Conservation (phyloP, 2,329 filamentous ascomycete species). For the Aureobasidium uvarum region DNA sequence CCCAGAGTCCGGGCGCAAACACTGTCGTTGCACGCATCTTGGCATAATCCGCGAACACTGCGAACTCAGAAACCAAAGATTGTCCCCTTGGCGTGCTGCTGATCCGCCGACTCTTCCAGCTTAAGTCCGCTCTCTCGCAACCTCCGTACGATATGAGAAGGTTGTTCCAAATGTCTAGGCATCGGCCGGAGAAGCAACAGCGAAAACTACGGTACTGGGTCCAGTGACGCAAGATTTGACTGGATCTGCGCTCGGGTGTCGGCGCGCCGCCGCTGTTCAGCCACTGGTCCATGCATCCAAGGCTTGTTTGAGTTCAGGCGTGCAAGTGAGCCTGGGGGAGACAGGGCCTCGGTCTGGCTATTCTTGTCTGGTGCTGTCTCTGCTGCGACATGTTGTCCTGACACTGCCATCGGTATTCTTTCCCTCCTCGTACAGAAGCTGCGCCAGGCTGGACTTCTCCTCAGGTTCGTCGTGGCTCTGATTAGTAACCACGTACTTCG, state of each 20-base stretch:
- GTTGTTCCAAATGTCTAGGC: conserved; percentile 9
- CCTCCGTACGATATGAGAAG: neutral
- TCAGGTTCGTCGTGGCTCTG: neutral
- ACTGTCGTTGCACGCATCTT: conserved; percentile 1
- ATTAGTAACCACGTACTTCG: conserved; percentile 4
- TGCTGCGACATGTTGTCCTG: neutral
- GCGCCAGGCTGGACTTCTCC: neutral
- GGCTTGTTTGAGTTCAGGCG: conserved; percentile 24
- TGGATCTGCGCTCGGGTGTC: conserved; percentile 11
- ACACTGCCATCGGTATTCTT: neutral
- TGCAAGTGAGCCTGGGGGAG: neutral
- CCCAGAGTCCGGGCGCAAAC: conserved; percentile 16
- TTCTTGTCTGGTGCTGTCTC: neutral
- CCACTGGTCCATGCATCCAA: conserved; percentile 10
- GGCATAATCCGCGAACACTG: conserved; percentile 2
- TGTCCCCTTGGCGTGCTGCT: conserved; percentile 9
- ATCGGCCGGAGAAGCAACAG: conserved; percentile 17
- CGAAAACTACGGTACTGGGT: conserved; percentile 2
- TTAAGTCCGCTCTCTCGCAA: neutral
- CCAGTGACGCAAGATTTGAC: conserved; percentile 4
- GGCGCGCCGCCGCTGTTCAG: conserved; percentile 5
- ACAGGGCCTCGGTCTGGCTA: conserved; percentile 18
- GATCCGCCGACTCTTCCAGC: conserved; percentile 25
- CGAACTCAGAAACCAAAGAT: neutral
- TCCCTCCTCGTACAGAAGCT: neutral